A percentile compares a stretch with the other conserved stretches of the same genome.
These are phyloP conservation scores for Torulaspora globosa DNA, from an alignment of 1,139 yeast species.

Conservation along the genomic window DNA sequence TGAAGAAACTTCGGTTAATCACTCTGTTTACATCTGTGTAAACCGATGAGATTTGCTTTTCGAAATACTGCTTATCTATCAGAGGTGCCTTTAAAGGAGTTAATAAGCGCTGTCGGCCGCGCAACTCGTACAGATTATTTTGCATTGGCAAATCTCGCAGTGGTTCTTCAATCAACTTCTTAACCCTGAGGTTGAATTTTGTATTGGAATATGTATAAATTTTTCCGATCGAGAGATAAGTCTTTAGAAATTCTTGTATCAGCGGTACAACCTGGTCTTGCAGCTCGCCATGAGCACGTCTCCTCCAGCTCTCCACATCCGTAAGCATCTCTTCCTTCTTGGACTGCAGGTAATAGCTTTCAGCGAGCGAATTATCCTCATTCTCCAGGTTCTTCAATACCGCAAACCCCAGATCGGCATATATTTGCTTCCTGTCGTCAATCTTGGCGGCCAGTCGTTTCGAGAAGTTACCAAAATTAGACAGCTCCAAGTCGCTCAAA, in stretches of 20 bases:
- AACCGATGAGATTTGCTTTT: conserved; percentile 21
- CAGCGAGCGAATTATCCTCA: conserved; percentile 19
- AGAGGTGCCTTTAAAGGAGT: conserved; percentile 11
- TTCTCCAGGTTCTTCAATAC: conserved; percentile 17
- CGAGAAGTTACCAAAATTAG: conserved; percentile 16
- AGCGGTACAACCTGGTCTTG: conserved; percentile 31
- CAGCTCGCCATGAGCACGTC: conserved; percentile 32
- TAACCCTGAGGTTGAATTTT: conserved; percentile 29
- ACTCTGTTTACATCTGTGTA: conserved; percentile 29
- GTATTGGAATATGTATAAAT: conserved; percentile 27
- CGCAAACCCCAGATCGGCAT: conserved; percentile 23
- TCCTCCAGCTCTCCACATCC: conserved; percentile 32
- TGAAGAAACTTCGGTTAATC: conserved; percentile 30
- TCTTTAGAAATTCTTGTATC: conserved; percentile 14
- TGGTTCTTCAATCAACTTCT: conserved; percentile 30
- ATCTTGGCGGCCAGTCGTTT: conserved; percentile 13
- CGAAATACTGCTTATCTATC: conserved; percentile 22
- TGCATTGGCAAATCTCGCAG: conserved; percentile 18
- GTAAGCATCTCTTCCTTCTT: conserved; percentile 18
- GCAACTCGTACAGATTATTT: conserved; percentile 13
- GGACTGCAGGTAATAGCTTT: conserved; percentile 17
- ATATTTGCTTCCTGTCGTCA: conserved; percentile 18
- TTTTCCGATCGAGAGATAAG: conserved; percentile 22
- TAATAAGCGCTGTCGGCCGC: conserved; percentile 11
- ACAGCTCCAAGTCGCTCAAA: conserved; percentile 20